A percentile compares a stretch with the other conserved stretches of the same genome.
These are phyloP conservation scores for Avicennia marina DNA, from an alignment of 257 asterid species.

Conservation along the genomic window DNA sequence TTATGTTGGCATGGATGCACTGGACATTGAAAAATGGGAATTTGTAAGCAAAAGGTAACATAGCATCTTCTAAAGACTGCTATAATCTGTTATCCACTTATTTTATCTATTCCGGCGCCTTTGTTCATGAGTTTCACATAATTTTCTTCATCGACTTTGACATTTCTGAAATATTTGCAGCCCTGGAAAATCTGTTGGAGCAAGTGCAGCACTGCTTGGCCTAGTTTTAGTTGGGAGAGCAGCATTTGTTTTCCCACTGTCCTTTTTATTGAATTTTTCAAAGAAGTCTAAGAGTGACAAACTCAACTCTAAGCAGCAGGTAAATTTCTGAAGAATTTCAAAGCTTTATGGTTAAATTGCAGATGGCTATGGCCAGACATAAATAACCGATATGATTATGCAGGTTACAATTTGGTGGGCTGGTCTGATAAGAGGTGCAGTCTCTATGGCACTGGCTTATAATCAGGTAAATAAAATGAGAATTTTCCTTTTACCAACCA, in stretches of 20 bases:
- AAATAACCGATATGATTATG: background rate
- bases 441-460: slow-evolving; percentile 79
- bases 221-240: slow-evolving; percentile 76
- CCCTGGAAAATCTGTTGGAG: slow-evolving; percentile 57
- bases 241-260: slow-evolving; percentile 54
- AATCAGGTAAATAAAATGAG: slow-evolving; percentile 50
- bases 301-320: slow-evolving; percentile 57
- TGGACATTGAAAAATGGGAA: slow-evolving; percentile 75
- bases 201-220: slow-evolving; percentile 48
- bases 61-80: background rate
- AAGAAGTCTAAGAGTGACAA: slow-evolving; percentile 29
- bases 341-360: background rate
- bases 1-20: slow-evolving; percentile 90
- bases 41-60: slow-evolving; percentile 42
- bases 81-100: background rate
- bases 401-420: slow-evolving; percentile 81
- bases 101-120: no score
- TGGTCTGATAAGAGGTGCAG: slow-evolving; percentile 87
- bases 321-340: slow-evolving; percentile 12
- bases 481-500: background rate
- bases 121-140: no score
- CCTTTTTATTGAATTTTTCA: slow-evolving; percentile 39
- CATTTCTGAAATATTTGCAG: slow-evolving; percentile 28
- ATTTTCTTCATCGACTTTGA: no score
- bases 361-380: background rate